Base-by-base conservation (phyloP, 2,329 filamentous ascomycete species). In the Lomentospora prolificans region DNA sequence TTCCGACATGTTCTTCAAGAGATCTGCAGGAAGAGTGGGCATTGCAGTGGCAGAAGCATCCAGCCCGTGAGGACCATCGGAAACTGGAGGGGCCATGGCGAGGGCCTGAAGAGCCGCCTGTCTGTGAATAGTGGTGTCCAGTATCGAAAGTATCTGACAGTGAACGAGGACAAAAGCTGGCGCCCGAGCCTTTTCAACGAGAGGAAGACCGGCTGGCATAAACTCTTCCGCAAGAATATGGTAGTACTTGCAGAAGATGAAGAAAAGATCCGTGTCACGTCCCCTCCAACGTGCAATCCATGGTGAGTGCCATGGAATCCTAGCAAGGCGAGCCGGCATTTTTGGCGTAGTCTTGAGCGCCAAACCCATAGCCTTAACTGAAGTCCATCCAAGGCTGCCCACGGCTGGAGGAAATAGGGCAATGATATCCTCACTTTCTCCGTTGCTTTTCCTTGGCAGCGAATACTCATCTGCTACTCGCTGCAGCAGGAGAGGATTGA, bases 211-310 rank as follows among this genome's bases (percentile, higher is more conserved):
- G 0, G 70, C 62, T 0, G 85, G 84, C 62, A 87, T 75, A 61
- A 87, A 87, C 58, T 94, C 88, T 41, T 88, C 82, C 3, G 85
- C 78, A 3, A 96, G 75, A 19, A 92, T 79, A 67, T 92, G 87
- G 63, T 87, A 95, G 66, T 94, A 86, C 69, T 95, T 96, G 71
- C 85, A 82, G 64, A 96, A 96, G 48, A 95, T 86, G 70, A 92
- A 96, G 66, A 96, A 89, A 31, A 96, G 75, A 64, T 96, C 91
- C 3, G 87, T 95, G 63, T 96, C 90, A 2, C 84, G 82, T 12
- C 91, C 91, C 59, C 83, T 86, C 91, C 91, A 96, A 58, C 90
- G 82, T 39, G 86, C 82, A 6, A 89, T 75, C 91, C 91, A 96
- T 1, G 85, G 84, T 1, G 89, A 89, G 63, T 87, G 83, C 90